Conservation (phyloP, 768 basidiomycete species). For the Lactarius psammicola region DNA sequence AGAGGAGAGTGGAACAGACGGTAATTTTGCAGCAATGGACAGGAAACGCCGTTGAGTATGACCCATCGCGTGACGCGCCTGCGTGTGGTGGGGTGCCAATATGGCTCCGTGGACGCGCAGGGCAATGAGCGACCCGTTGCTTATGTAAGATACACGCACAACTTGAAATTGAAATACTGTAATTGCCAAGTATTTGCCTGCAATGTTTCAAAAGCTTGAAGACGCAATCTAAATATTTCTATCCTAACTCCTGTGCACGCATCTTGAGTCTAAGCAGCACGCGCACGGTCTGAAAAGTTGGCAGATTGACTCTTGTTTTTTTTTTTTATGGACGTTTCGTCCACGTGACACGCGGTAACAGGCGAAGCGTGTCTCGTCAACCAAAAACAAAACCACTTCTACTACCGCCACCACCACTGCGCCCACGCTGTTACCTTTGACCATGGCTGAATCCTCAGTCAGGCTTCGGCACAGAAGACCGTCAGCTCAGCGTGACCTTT, state of each 20-base stretch:
- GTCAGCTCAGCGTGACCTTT: conserved; percentile 9
- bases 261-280: too few species aligned
- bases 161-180: neutral
- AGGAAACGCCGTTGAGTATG: conserved; percentile 57
- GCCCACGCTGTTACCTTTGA: neutral
- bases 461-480: conserved; percentile 18
- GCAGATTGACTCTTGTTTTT: neutral
- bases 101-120: neutral
- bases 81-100: neutral
- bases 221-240: too few species aligned
- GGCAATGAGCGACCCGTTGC: neutral
- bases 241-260: too few species aligned
- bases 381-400: neutral
- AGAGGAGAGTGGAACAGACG: conserved; percentile 55
- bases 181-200: too few species aligned
- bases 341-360: conserved; percentile 2
- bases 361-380: neutral
- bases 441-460: conserved; percentile 18
- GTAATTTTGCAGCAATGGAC: conserved; percentile 46
- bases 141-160: neutral
- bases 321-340: neutral
- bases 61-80: conserved; percentile 45
- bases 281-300: neutral
- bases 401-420: neutral
- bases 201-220: too few species aligned